Evolutionary conservation across 768 basidiomycete genomes (phyloP), one percentile per base, ranked within the genome.

Genomic region (Hemileccinum impolitum): DNA sequence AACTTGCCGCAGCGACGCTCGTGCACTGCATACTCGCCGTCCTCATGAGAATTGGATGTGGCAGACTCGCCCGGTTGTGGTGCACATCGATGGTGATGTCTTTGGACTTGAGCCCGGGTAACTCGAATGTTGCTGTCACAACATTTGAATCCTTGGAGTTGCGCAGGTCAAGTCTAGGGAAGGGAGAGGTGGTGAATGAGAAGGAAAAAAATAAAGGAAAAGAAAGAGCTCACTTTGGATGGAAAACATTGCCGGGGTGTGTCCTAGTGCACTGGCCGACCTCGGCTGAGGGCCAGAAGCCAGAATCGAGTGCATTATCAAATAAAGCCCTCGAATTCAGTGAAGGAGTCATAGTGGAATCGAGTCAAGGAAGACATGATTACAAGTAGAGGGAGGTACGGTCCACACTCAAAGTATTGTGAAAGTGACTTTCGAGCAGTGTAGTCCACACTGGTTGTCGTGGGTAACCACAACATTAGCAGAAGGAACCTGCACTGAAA

Each of bases 51-150:
- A 0, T 50, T 17, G 4, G 72, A 65, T 1, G 57, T 42, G 13
- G 65, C 65, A 43, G 59, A 67, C 61, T 80, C 74, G 15, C 75
- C 78, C 0, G 70, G 42, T 23, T 6, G 23, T 74, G 70, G 42
- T 71, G 67, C 15, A 78, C 60, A 48, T 77, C 72, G 41, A 80
- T 72, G 35, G 59, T 62, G 45, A 80, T 70, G 44, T 75, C 69
- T 42, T 75, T 73, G 59, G 76, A 76, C 55, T 6, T 38, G 7
- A 28, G 8, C 1, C 12, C 12, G 77, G 79, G 13, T 2, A 78
- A 67, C 57, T 80, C 80, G 56, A 81, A 77, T 11, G 72, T 72
- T 9, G 77, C 78, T 6, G 75, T 78, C 35, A 79, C 72, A 19
- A 55, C 48, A 55, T 74, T 74, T 13, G 62, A 63, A 3, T 70